Base-by-base conservation (phyloP, 495 filamentous ascomycete species). In the Hypoxylon fuscum region DNA sequence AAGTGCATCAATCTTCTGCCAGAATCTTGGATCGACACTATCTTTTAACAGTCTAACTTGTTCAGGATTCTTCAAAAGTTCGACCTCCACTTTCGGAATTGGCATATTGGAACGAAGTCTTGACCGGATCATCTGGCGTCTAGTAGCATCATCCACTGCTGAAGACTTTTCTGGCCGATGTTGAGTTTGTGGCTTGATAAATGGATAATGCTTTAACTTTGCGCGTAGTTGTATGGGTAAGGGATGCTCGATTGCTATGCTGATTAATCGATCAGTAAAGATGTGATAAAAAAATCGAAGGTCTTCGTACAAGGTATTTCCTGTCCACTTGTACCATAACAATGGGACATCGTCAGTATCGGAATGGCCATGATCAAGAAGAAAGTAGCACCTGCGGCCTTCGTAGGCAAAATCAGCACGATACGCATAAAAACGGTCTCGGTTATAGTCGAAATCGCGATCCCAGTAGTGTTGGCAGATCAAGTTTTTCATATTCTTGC, bases 401-500 rank as follows among this genome's bases (percentile, higher is more conserved):
- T 50, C 29, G 51, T 55, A 57, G 17, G 15, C 63, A 58, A 62
- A 62, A 17, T 21, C 22, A 47, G 40, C 50, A 7, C 44, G 11
- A 12, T 65, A 25, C 9, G 15, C 29, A 12, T 35, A 20, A 35
- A 43, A 67, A 32, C 63, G 58, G 50, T 56, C 48, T 32, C 32
- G 29, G 20, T 9, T 12, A 32, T 35, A n/a, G 48, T 52, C 40
- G 51, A 62, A 62, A 38, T 67, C 58, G 18, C 59, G 45, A 44
- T 57, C 52, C 63, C 58, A 67, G n/a, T 50, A 44, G 43, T 67
- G 58, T 40, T 63, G 58, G 52, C 63, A 58, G 14, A 63, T 43
- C 34, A 45, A 50, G 35, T 66, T 49, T 18, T 42, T 43, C 45
- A 66, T 61, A 12, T 25, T 47, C 27, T n/a, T 31, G 32, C 38